Evolutionary conservation across 345 rosid species (phyloP).

Genomic region (Salix dunnii): DNA sequence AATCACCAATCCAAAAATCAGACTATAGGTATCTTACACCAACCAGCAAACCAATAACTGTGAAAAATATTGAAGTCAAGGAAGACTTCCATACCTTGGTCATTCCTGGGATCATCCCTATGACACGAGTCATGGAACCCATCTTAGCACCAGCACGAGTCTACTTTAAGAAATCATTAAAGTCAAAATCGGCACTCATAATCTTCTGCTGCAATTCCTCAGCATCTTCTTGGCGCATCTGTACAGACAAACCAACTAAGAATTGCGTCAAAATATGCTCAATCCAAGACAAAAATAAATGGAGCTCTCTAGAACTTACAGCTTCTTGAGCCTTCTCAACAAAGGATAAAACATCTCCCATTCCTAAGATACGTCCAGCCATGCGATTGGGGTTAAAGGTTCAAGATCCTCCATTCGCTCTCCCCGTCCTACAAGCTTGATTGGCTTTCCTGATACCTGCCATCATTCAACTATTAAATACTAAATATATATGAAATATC

Average conservation of each 20-base stretch:
- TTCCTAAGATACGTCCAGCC: conserved; percentile 97
- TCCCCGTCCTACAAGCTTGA: conserved; percentile 96
- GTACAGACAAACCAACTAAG: conserved; percentile 18
- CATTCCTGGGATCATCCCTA: conserved; percentile 99
- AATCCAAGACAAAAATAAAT: conserved; percentile 7
- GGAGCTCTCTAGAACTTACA: conserved; percentile 44
- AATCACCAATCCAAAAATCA: neutral
- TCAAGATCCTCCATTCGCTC: conserved; percentile 97
- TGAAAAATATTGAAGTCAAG: conserved; percentile 4
- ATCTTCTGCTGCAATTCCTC: conserved; percentile 96
- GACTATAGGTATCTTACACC: neutral
- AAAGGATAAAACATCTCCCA: conserved; percentile 97
- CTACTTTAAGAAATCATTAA: conserved; percentile 93
- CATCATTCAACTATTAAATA: conserved; percentile 13
- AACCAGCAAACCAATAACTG: neutral
- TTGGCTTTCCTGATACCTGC: conserved; percentile 95
- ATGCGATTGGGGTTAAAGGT: conserved; percentile 94
- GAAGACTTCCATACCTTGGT: conserved; percentile 52
- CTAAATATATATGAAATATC: neutral
- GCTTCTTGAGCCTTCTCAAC: conserved; percentile 98
- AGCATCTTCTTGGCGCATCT: conserved; percentile 99
- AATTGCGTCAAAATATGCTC: conserved; percentile 3
- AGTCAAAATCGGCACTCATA: conserved; percentile 93
- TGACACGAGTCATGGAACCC: conserved; percentile 92
- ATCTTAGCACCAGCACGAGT: conserved; percentile 93